Percentiles rank a stretch among this genome's conserved stretches.
phyloP scores from a whole-genome alignment of 176 grass and related monocot species.

The Paspalum notatum region DNA sequence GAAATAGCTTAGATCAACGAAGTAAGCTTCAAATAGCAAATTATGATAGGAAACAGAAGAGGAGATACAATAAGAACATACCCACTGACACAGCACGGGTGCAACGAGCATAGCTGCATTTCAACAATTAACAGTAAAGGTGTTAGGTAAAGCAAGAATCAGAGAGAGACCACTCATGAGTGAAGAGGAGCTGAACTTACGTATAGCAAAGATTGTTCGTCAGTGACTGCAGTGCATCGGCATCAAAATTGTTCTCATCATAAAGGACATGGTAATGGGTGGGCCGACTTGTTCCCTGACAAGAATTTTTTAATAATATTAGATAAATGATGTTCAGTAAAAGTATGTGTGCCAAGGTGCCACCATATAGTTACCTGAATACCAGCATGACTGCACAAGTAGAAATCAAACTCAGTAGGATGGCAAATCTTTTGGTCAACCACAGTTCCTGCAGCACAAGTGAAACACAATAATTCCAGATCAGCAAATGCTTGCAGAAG shows the following conservation, averaged over 20 bases:
- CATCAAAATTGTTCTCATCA: conserved; percentile 75
- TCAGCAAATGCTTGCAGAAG: conserved; percentile 6
- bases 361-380: conserved; percentile 59
- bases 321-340: not conserved
- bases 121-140: not conserved
- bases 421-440: conserved; percentile 84
- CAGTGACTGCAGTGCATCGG: conserved; percentile 69
- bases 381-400: conserved; percentile 92
- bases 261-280: conserved; percentile 82
- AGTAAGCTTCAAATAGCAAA: conserved; percentile 20
- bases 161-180: not conserved
- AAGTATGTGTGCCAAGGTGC: not conserved
- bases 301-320: conserved; percentile 4
- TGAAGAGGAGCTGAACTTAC: conserved; percentile 40
- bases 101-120: conserved; percentile 85
- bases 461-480: not conserved
- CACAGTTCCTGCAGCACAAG: conserved; percentile 65
- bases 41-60: not conserved
- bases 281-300: conserved; percentile 77
- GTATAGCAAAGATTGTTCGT: conserved; percentile 95
- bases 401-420: conserved; percentile 90
- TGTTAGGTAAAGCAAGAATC: not conserved
- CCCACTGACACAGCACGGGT: conserved; percentile 85
- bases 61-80: conserved; percentile 25
- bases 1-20: not conserved